Evolutionary conservation across 2,329 filamentous ascomycete genomes (phyloP).

Genomic region (Didymella lethalis): DNA sequence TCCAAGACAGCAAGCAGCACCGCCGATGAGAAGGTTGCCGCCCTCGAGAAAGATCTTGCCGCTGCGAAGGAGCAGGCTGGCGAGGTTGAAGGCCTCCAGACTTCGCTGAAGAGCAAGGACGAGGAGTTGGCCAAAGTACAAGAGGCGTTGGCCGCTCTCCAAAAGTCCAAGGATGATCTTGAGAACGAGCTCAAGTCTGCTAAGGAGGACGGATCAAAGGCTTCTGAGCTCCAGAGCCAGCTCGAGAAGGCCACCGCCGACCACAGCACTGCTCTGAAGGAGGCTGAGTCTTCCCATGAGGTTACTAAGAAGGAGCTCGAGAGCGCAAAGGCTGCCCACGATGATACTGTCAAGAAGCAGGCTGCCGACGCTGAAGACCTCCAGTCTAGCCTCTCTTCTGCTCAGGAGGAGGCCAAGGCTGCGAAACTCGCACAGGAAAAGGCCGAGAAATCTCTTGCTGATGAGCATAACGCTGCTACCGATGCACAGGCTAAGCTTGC

Average conservation of each 20-base stretch:
- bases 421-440: slow-evolving; percentile 20
- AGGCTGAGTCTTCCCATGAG: slow-evolving; percentile 25
- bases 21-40: slow-evolving; percentile 35
- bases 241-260: slow-evolving; percentile 34
- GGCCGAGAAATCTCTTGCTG: slow-evolving; percentile 23
- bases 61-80: slow-evolving; percentile 27
- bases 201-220: slow-evolving; percentile 29
- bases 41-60: slow-evolving; percentile 39
- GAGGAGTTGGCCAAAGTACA: slow-evolving; percentile 1
- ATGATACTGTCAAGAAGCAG: slow-evolving; percentile 17
- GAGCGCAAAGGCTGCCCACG: slow-evolving; percentile 16
- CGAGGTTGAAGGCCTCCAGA: neutral
- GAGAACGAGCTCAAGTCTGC: slow-evolving; percentile 32
- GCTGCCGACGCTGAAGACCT: neutral
- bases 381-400: slow-evolving; percentile 15
- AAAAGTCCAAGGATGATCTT: slow-evolving; percentile 30
- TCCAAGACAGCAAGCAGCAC: slow-evolving; percentile 32
- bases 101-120: neutral
- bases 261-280: slow-evolving; percentile 31
- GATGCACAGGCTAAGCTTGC: slow-evolving; percentile 26
- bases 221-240: slow-evolving; percentile 32
- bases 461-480: slow-evolving; percentile 31
- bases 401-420: slow-evolving; percentile 23
- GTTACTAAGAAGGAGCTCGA: slow-evolving; percentile 24
- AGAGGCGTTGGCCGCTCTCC: slow-evolving; percentile 19